A percentile compares a stretch with the other conserved stretches of the same genome.
phyloP scores from a whole-genome alignment of 2,329 filamentous ascomycete species.

The Diaporthe sp. region DNA sequence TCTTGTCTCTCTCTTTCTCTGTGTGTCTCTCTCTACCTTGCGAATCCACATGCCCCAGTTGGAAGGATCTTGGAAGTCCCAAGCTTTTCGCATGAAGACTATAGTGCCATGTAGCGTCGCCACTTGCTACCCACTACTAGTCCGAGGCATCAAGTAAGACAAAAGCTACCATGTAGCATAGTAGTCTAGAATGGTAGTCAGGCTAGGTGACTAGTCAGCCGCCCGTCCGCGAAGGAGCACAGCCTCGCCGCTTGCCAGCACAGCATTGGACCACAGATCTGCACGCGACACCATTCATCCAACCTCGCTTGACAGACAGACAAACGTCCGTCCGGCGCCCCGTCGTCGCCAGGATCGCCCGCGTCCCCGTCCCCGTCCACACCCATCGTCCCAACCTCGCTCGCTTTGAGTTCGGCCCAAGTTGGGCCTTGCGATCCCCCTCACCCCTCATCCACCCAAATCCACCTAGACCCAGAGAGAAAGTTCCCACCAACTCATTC shows the following conservation, averaged over 20 bases:
- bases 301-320: neutral
- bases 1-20: neutral
- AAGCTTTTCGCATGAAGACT: conserved; percentile 20
- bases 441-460: conserved; percentile 4
- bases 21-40: neutral
- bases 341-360: conserved; percentile 5
- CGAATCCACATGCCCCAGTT: conserved; percentile 5
- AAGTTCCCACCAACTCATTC: neutral
- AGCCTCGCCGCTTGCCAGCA: conserved; percentile 30
- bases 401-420: conserved; percentile 20
- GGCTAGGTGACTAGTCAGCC: conserved; percentile 3
- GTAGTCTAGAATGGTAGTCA: neutral
- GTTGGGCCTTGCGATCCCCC: neutral
- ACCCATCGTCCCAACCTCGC: conserved; percentile 3
- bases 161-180: neutral
- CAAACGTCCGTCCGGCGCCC: neutral
- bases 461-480: conserved; percentile 11
- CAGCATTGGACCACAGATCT: conserved; percentile 20
- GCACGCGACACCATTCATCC: conserved; percentile 10
- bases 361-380: neutral
- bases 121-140: conserved; percentile 21
- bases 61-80: conserved; percentile 1
- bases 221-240: neutral
- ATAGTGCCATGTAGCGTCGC: conserved; percentile 22
- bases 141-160: neutral